Percentiles rank a stretch among this genome's conserved stretches.
These are phyloP conservation scores for Phytophthora litchii DNA, from an alignment of 352 stramenopile species.

Conservation along the genomic window DNA sequence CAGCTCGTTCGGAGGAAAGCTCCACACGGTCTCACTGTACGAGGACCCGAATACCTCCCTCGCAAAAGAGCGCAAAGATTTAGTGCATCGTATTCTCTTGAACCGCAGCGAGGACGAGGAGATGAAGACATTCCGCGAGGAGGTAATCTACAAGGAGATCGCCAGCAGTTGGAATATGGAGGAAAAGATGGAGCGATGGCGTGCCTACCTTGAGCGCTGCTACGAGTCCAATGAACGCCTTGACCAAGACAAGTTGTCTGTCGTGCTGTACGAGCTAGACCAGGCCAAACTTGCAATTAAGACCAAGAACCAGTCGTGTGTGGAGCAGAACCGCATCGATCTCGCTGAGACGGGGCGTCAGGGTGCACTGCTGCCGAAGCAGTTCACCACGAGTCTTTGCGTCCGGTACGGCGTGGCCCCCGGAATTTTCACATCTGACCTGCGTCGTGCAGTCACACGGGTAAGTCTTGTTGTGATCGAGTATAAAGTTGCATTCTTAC, in stretches of 20 bases:
- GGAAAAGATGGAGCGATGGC: slow-evolving; percentile 60
- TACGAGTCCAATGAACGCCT: slow-evolving; percentile 57
- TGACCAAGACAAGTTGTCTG: slow-evolving; percentile 45
- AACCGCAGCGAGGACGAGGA: slow-evolving; percentile 48
- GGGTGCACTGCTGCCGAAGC: slow-evolving; percentile 61
- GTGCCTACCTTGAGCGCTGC: slow-evolving; percentile 59
- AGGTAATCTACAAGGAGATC: slow-evolving; percentile 81
- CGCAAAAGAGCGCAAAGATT: slow-evolving; percentile 52
- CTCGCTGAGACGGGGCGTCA: slow-evolving; percentile 45
- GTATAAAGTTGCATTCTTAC: neutral
- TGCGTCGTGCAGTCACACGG: slow-evolving; percentile 62
- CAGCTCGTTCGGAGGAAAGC: slow-evolving; percentile 81
- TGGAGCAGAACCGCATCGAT: slow-evolving; percentile 57
- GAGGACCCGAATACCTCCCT: slow-evolving; percentile 70
- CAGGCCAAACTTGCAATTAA: slow-evolving; percentile 41
- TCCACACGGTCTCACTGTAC: slow-evolving; percentile 79
- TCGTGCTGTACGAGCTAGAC: slow-evolving; percentile 44
- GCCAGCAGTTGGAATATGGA: slow-evolving; percentile 54
- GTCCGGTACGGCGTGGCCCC: slow-evolving; percentile 71
- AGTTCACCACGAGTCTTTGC: slow-evolving; percentile 84
- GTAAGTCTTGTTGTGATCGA: slow-evolving; percentile 37
- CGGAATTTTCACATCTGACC: slow-evolving; percentile 76
- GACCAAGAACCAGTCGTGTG: slow-evolving; percentile 51
- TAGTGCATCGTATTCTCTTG: slow-evolving; percentile 69
- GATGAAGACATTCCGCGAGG: slow-evolving; percentile 70